Conservation (phyloP, 208 protist genomes). For the Phytomonas sp. region DNA sequence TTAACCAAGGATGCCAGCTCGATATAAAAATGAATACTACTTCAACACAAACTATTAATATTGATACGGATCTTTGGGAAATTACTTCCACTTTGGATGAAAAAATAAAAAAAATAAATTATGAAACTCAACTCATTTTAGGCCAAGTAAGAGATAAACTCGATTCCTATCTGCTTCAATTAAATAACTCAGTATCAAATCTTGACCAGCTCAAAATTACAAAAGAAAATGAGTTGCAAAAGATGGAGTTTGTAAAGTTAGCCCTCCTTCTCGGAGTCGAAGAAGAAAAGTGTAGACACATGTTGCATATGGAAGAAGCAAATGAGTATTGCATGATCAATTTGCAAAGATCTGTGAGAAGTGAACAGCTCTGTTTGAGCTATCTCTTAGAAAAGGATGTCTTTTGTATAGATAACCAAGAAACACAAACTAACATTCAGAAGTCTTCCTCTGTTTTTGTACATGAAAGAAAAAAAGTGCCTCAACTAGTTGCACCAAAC, state of each 20-base stretch:
- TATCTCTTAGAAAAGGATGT: neutral
- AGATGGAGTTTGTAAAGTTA: neutral
- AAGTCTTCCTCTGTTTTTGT: neutral
- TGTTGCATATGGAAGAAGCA: neutral
- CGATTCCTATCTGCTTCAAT: neutral
- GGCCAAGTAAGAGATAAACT: neutral
- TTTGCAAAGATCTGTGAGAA: neutral
- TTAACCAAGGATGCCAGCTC: neutral
- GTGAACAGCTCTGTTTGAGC: neutral
- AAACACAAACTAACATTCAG: neutral
- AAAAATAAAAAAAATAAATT: constrained; percentile 11
- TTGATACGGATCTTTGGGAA: neutral
- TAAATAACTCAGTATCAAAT: neutral
- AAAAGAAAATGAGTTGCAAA: neutral
- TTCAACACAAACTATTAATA: neutral
- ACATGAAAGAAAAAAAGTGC: neutral
- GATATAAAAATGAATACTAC: neutral
- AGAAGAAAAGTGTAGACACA: neutral
- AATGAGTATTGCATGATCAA: neutral
- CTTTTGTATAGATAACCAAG: neutral
- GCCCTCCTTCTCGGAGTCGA: neutral
- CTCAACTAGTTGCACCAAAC: neutral
- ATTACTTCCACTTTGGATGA: neutral
- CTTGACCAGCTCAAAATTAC: neutral
- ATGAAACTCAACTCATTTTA: constrained; percentile 1